phyloP scores from a whole-genome alignment of 2,329 filamentous ascomycete genomes.

The Helotiales sp. region DNA sequence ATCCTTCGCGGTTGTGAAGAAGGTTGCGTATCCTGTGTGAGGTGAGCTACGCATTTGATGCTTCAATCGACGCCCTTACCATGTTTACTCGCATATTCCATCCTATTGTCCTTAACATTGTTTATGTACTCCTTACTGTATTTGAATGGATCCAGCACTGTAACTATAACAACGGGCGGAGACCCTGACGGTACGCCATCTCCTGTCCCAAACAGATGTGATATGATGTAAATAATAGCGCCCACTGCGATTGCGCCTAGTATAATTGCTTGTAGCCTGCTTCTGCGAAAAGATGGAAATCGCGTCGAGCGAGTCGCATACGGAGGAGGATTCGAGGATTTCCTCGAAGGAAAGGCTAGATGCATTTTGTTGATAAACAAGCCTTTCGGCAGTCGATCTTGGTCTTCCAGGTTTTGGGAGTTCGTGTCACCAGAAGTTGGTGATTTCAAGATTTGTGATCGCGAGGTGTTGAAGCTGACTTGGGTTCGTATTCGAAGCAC shows the following conservation, averaged over 20 bases:
- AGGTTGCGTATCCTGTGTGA: constrained; percentile 74
- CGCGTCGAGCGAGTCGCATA: constrained; percentile 64
- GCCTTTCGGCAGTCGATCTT: constrained; percentile 12
- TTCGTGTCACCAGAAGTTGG: background rate
- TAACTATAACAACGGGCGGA: constrained; percentile 75
- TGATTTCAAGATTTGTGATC: background rate
- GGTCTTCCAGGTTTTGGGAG: background rate
- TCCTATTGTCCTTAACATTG: constrained; percentile 77
- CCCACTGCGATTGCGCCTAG: constrained; percentile 40
- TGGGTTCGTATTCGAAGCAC: constrained; percentile 1
- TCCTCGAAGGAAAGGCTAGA: constrained; percentile 85
- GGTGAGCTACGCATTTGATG: constrained; percentile 18
- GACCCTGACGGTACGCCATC: constrained; percentile 49
- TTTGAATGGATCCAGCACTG: constrained; percentile 69
- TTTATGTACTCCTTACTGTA: constrained; percentile 68
- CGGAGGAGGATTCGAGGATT: constrained; percentile 73
- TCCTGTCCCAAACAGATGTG: constrained; percentile 33
- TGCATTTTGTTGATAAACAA: constrained; percentile 62
- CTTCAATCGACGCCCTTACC: constrained; percentile 53
- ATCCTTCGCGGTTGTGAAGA: constrained; percentile 75
- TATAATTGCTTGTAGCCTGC: constrained; percentile 60
- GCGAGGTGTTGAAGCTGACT: background rate
- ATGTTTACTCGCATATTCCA: constrained; percentile 81
- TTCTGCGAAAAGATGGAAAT: constrained; percentile 56
- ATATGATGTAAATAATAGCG: constrained; percentile 60